phyloP scores from a whole-genome alignment of 495 filamentous ascomycete species.

The Xylaria sp. region DNA sequence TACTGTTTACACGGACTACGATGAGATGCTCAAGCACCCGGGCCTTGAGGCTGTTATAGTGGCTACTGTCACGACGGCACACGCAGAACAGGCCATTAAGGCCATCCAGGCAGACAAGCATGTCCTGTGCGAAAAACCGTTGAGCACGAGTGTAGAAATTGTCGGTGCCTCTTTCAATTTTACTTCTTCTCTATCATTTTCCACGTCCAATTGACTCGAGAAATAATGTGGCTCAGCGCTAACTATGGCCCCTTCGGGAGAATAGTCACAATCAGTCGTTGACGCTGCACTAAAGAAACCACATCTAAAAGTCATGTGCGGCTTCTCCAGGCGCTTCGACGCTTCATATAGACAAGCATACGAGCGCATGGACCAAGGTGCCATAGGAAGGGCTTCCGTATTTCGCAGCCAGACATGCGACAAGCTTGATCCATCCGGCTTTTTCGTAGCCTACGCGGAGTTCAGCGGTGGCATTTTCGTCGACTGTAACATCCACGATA shows the following conservation, averaged over 20 bases:
- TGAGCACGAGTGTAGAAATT: conserved; percentile 55
- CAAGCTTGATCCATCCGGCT: conserved; percentile 60
- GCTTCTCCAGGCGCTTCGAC: conserved; percentile 65
- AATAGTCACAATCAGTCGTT: conserved; percentile 59
- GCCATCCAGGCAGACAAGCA: no score
- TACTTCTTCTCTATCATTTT: neutral
- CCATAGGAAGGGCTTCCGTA: conserved; percentile 59
- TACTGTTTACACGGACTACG: conserved; percentile 57
- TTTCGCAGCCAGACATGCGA: conserved; percentile 66
- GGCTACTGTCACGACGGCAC: conserved; percentile 54
- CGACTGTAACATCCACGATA: conserved; percentile 65
- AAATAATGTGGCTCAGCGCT: neutral
- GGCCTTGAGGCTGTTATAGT: conserved; percentile 62
- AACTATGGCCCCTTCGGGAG: neutral
- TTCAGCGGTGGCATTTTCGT: conserved; percentile 65
- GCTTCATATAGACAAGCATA: conserved; percentile 61
- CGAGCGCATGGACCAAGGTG: conserved; percentile 52
- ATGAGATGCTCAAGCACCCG: conserved; percentile 60
- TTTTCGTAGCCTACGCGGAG: conserved; percentile 64
- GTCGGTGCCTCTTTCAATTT: conserved; percentile 45
- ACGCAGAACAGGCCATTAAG: no score
- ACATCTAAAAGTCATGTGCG: conserved; percentile 63
- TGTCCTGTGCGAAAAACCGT: no score
- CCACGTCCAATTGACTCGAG: no score
- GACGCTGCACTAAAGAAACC: conserved; percentile 57